These are phyloP conservation scores for Blastobotrys apis DNA, from an alignment of 1,139 yeast species.

Conservation along the genomic window DNA sequence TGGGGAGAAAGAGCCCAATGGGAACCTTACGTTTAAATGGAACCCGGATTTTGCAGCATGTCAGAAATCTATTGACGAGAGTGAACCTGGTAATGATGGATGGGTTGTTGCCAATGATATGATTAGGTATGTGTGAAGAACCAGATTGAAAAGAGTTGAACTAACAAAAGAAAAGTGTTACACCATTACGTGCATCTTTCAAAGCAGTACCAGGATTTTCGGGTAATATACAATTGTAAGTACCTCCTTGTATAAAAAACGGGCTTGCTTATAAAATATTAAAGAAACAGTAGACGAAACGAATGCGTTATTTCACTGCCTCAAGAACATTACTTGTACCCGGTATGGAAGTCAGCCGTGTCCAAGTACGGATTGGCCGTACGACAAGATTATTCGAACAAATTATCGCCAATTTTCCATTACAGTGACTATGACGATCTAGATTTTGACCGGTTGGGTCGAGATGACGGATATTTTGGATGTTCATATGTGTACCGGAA, in stretches of 20 bases:
- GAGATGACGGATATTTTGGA: constrained; percentile 50
- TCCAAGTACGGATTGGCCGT: constrained; percentile 15
- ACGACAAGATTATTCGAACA: background rate
- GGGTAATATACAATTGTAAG: constrained; percentile 48
- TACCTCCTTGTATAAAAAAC: constrained; percentile 11
- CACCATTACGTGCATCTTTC: constrained; percentile 79
- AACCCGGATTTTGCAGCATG: constrained; percentile 74
- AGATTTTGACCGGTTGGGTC: constrained; percentile 59
- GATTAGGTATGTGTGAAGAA: constrained; percentile 31
- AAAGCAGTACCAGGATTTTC: constrained; percentile 47
- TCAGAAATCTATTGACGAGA: constrained; percentile 51
- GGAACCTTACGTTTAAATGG: constrained; percentile 59
- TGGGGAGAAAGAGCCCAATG: constrained; percentile 24
- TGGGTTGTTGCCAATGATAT: constrained; percentile 42
- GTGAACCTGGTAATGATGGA: constrained; percentile 43
- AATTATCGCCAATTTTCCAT: constrained; percentile 50
- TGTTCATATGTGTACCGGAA: constrained; percentile 80
- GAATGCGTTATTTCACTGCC: constrained; percentile 6
- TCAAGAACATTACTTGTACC: constrained; percentile 48
- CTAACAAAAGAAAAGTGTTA: constrained; percentile 46
- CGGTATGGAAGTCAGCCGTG: constrained; percentile 49
- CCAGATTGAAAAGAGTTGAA: background rate
- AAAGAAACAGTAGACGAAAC: background rate
- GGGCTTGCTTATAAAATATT: too few species aligned
- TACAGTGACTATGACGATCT: constrained; percentile 89